Conservation (phyloP, 2,329 filamentous ascomycete species). For the Neonectria faginata region DNA sequence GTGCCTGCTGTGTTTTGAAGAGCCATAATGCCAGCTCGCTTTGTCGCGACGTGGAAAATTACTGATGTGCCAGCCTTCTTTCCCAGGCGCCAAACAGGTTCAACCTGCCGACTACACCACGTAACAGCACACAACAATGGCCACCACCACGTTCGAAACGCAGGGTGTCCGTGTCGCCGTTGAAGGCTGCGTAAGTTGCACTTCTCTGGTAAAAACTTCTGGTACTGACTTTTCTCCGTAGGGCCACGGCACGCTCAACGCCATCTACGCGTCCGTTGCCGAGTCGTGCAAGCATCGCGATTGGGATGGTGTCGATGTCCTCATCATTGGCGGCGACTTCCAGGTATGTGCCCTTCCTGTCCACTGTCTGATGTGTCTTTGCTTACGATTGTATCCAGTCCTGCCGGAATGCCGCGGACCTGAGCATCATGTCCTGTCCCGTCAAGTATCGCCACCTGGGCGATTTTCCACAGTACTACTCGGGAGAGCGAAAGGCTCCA, state of each 20-base stretch:
- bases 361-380: neutral
- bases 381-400: conserved; percentile 63
- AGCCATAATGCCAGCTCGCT: conserved; percentile 4
- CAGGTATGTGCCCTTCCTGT: conserved; percentile 65
- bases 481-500: conserved; percentile 79
- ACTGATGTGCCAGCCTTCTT: conserved; percentile 23
- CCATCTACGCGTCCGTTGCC: conserved; percentile 86
- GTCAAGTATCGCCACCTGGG: conserved; percentile 87
- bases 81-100: conserved; percentile 29
- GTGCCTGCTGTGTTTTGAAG: neutral
- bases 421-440: conserved; percentile 90
- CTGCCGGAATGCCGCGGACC: conserved; percentile 86
- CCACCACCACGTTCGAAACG: conserved; percentile 48
- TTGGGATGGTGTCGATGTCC: conserved; percentile 85
- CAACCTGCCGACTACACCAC: conserved; percentile 35
- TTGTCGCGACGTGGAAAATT: neutral
- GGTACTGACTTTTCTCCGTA: conserved; percentile 52
- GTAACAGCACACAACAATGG: conserved; percentile 43
- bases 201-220: neutral
- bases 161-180: conserved; percentile 79
- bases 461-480: conserved; percentile 96
- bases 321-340: conserved; percentile 97
- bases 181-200: conserved; percentile 80
- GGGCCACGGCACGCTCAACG: conserved; percentile 92
- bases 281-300: conserved; percentile 75